Evolutionary conservation across 106 monocot species (phyloP).

Genomic region (Cymbidium sinense): DNA sequence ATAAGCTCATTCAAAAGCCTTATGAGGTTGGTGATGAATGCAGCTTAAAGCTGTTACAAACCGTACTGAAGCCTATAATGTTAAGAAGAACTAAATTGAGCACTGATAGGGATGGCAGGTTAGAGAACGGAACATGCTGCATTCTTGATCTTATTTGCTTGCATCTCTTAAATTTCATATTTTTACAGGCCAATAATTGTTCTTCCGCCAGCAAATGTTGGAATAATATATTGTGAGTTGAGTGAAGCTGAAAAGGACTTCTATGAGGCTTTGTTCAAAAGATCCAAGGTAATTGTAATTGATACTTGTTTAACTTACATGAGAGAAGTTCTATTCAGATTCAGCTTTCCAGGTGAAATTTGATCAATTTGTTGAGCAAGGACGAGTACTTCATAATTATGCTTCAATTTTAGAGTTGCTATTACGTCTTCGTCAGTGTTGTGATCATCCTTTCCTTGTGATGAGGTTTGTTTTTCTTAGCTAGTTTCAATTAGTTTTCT

Average conservation of each 20-base stretch:
- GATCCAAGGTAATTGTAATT: slow-evolving; percentile 63
- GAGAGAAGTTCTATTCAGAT: neutral
- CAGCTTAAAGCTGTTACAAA: slow-evolving; percentile 73
- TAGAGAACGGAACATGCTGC: neutral
- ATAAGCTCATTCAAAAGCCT: slow-evolving; percentile 94
- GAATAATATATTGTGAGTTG: slow-evolving; percentile 76
- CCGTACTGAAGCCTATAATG: slow-evolving; percentile 87
- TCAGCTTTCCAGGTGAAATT: slow-evolving; percentile 67
- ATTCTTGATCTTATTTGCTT: slow-evolving; percentile 5
- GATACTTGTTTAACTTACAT: neutral
- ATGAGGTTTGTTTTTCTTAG: slow-evolving; percentile 53
- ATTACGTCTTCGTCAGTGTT: slow-evolving; percentile 94
- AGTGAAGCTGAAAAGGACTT: slow-evolving; percentile 84
- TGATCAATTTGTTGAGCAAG: slow-evolving; percentile 95
- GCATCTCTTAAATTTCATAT: neutral
- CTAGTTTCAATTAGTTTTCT: neutral
- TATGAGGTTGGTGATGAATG: slow-evolving; percentile 87
- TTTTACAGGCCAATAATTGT: slow-evolving; percentile 72
- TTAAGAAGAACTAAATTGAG: slow-evolving; percentile 85
- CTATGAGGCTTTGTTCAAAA: slow-evolving; percentile 88
- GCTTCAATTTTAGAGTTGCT: slow-evolving; percentile 97
- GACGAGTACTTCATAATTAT: slow-evolving; percentile 97
- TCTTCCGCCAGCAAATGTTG: slow-evolving; percentile 70
- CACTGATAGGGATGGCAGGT: slow-evolving; percentile 84
- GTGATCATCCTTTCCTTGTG: slow-evolving; percentile 95